Evolutionary conservation across 2,329 filamentous ascomycete species (phyloP).

Genomic region (Lasiodiplodia sp.): DNA sequence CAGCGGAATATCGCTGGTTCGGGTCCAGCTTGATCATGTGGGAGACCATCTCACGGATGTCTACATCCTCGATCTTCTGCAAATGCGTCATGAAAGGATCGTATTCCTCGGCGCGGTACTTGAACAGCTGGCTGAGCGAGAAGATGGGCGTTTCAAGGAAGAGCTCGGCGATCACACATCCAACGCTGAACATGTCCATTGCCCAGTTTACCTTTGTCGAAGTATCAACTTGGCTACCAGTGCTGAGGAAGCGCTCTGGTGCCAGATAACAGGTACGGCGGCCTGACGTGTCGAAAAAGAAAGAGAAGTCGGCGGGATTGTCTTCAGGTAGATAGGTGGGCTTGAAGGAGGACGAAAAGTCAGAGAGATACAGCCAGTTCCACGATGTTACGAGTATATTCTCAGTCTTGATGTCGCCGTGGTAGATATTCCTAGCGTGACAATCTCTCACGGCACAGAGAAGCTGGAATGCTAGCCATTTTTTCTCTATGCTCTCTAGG

Average conservation of each 20-base stretch:
- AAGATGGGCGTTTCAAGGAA: constrained; percentile 98
- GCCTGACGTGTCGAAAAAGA: constrained; percentile 94
- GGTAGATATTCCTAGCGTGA: constrained; percentile 86
- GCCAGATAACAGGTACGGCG: constrained; percentile 93
- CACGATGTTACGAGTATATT: constrained; percentile 97
- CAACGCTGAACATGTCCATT: constrained; percentile 98
- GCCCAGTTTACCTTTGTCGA: constrained; percentile 79
- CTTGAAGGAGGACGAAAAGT: constrained; percentile 96
- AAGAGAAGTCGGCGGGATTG: constrained; percentile 96
- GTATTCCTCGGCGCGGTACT: constrained; percentile 91
- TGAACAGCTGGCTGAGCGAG: constrained; percentile 93
- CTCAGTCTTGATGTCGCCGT: constrained; percentile 98
- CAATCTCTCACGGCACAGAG: constrained; percentile 92
- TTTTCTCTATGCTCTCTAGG: constrained; percentile 96
- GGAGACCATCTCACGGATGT: constrained; percentile 85
- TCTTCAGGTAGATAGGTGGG: constrained; percentile 93
- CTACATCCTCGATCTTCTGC: constrained; percentile 84
- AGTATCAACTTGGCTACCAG: constrained; percentile 70
- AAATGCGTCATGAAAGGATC: constrained; percentile 83
- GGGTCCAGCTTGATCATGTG: constrained; percentile 98
- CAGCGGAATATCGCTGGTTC: constrained; percentile 87
- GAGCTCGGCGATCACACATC: constrained; percentile 95
- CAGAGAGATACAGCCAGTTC: constrained; percentile 99
- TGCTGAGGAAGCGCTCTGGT: constrained; percentile 85
- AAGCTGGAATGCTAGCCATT: constrained; percentile 96